Conservation (phyloP, 495 filamentous ascomycete species). For the Podospora comata region DNA sequence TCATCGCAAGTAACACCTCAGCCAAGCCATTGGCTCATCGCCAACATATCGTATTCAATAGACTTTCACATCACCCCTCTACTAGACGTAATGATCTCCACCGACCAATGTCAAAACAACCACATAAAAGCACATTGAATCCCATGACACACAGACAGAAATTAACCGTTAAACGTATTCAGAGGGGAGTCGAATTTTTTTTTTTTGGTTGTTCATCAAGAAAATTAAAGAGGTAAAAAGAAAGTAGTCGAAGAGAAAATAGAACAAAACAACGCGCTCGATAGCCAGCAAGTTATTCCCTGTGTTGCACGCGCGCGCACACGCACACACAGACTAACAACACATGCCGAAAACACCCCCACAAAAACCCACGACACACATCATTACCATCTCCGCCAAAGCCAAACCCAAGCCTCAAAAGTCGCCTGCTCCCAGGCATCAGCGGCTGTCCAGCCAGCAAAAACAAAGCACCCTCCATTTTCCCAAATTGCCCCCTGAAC, state of each 20-base stretch:
- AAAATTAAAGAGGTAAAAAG: background rate
- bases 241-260: background rate
- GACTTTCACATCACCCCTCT: too few species aligned
- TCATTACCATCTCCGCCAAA: background rate
- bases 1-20: too few species aligned
- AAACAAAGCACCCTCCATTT: background rate
- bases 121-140: background rate
- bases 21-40: too few species aligned
- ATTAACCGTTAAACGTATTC: background rate
- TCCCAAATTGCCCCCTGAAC: background rate
- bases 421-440: background rate
- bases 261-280: constrained; percentile 1
- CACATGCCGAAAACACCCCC: too few species aligned
- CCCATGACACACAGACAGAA: background rate
- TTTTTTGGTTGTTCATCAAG: background rate
- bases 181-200: constrained; percentile 2
- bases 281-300: background rate
- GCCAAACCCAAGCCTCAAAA: background rate
- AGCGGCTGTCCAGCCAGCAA: background rate
- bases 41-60: too few species aligned
- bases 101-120: too few species aligned
- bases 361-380: background rate
- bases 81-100: too few species aligned
- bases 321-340: background rate
- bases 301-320: background rate